Evolutionary conservation across 768 basidiomycete genomes (phyloP).

Genomic region (Leucosporidium creatinivorum): DNA sequence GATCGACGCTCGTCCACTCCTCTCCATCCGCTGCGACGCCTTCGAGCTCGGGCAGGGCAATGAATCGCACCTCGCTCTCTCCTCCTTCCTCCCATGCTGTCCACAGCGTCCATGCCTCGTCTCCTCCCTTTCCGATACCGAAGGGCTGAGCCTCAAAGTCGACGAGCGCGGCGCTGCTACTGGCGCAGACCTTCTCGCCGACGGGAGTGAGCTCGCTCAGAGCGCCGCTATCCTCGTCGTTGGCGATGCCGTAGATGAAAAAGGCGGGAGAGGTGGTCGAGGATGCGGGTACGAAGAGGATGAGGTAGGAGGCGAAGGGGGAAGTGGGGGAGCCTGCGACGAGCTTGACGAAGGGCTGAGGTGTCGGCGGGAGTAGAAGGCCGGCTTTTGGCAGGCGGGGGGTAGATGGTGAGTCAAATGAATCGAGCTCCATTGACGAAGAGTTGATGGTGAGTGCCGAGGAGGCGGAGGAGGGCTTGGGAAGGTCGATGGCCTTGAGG

Average conservation of each 20-base stretch:
- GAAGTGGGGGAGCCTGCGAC: conserved; percentile 48
- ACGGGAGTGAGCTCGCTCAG: conserved; percentile 14
- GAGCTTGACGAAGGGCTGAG: conserved; percentile 50
- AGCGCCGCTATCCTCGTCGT: conserved; percentile 4
- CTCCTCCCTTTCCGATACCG: conserved; percentile 46
- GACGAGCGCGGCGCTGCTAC: conserved; percentile 36
- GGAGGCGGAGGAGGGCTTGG: conserved; percentile 43
- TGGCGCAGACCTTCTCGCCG: background rate
- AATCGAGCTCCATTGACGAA: conserved; percentile 1
- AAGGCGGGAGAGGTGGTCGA: conserved; percentile 48
- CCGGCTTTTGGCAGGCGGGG: background rate
- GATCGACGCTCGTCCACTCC: conserved; percentile 36
- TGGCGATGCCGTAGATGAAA: conserved; percentile 18
- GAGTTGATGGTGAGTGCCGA: background rate
- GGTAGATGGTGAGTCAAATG: background rate
- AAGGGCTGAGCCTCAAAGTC: conserved; percentile 19
- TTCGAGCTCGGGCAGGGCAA: conserved; percentile 31
- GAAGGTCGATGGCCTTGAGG: conserved; percentile 51
- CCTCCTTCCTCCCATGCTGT: conserved; percentile 62
- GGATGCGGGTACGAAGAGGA: conserved; percentile 63
- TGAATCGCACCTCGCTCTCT: conserved; percentile 6
- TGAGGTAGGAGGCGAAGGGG: conserved; percentile 49
- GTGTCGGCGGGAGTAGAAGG: conserved; percentile 63
- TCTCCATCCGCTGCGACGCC: conserved; percentile 28
- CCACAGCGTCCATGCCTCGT: conserved; percentile 51